Evolutionary conservation across 257 asterid species (phyloP), one percentile per base, ranked within the genome.

Genomic region (Capsicum rhomboideum): DNA sequence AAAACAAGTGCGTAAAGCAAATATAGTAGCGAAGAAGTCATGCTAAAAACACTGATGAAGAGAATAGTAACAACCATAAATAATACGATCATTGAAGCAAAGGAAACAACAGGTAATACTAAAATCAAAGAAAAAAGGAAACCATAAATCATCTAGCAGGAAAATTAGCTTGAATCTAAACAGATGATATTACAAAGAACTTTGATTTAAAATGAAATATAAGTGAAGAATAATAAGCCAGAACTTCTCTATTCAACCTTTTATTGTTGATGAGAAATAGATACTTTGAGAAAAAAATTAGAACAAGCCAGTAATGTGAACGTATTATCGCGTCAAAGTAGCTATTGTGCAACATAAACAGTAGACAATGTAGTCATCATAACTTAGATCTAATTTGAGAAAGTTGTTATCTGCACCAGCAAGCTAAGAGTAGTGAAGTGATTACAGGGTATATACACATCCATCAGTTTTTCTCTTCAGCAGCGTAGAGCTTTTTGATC

Each of bases 401-500:
- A 72, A 44, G 12, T 23, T 21, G 58, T 21, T 74, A 13, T n/a
- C 40, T 74, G 44, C 81, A 75, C 61, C 81, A 49, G 44, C 81
- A 49, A 75, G 44, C 44, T 40, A 6, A 40, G 61, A 49, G 63
- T 10, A 77, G 44, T 49, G 7, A 75, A 23, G 81, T 77, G 63
- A 75, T 77, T 52, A 26, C 61, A 21, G 10, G 23, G 42, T 46
- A 77, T 77, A n/a, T 7, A 71, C 8, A 49, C 63, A 53, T 85
- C 84, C 53, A 88, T 89, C 68, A 84, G 28, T 88, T 94, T 50
- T 88, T 26, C 85, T 82, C 92, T 87, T 96, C 95, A 82, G 91
- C 92, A 28, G 96, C 97, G 21, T 93, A 94, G 67, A 96, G 86
- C 21, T 92, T 95, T 88, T 94, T 96, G 91, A 96, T 91, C 89